phyloP scores from a whole-genome alignment of 2,329 filamentous ascomycete genomes.

The Aureobasidium sp. region DNA sequence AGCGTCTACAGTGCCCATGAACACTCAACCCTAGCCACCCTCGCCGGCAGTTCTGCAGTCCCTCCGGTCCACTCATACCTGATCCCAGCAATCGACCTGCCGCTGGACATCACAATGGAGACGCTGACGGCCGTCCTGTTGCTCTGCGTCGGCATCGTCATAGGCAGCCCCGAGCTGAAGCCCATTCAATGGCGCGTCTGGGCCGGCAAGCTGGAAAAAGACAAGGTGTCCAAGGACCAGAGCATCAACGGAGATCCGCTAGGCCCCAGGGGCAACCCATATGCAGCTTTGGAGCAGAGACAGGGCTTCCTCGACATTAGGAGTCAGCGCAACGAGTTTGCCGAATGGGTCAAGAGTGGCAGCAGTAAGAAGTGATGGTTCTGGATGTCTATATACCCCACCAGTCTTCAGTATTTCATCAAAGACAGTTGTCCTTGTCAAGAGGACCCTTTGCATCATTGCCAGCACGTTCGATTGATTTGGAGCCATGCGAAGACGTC shows the following conservation, averaged over 20 bases:
- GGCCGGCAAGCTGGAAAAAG: constrained; percentile 72
- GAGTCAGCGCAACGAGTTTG: constrained; percentile 65
- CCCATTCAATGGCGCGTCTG: constrained; percentile 78
- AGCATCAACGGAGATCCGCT: constrained; percentile 44
- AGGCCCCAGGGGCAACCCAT: constrained; percentile 72
- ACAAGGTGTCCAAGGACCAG: constrained; percentile 42
- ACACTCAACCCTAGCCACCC: constrained; percentile 60
- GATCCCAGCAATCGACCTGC: constrained; percentile 43
- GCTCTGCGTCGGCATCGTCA: constrained; percentile 75
- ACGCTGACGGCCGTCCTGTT: constrained; percentile 70
- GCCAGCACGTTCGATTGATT: background rate
- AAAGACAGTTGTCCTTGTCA: background rate
- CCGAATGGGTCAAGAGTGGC: constrained; percentile 55
- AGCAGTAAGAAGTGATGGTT: constrained; percentile 5
- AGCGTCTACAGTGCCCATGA: constrained; percentile 97
- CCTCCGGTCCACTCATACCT: constrained; percentile 16
- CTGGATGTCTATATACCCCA: background rate
- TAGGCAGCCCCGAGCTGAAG: constrained; percentile 67
- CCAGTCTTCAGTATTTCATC: background rate
- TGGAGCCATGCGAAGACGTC: background rate
- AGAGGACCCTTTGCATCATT: background rate
- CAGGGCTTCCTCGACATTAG: constrained; percentile 83
- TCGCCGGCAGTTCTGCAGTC: constrained; percentile 35
- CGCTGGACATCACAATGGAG: constrained; percentile 81
- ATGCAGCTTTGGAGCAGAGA: constrained; percentile 67